Conservation (phyloP, 192 early-diverging fungal genomes). For the Piromyces sp. region DNA sequence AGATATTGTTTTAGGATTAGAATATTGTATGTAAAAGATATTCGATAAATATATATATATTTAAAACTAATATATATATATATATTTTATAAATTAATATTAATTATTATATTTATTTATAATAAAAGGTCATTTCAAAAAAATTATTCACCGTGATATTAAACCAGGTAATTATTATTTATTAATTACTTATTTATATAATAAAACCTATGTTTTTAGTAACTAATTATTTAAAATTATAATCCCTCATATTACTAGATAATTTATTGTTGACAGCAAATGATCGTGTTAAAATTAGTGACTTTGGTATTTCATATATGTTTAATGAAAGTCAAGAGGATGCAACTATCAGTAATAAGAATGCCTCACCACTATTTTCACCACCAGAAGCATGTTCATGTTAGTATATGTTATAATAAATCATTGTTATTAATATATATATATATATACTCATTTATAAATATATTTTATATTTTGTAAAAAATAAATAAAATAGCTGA, state of each 20-base stretch:
- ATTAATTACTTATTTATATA: no score
- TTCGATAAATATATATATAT: not conserved
- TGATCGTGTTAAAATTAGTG: constrained; percentile 25
- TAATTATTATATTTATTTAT: not conserved
- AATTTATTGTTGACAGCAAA: constrained; percentile 17
- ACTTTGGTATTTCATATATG: constrained; percentile 46
- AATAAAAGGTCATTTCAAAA: constrained; percentile 27
- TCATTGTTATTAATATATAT: no score
- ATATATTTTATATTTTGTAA: no score
- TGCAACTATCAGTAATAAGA: constrained; percentile 8
- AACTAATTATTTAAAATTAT: no score
- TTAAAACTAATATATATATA: not conserved
- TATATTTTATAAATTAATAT: not conserved
- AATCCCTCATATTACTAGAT: no score
- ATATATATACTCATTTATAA: no score
- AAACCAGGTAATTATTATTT: constrained; percentile 14
- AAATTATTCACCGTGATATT: constrained; percentile 38
- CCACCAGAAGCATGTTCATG: constrained; percentile 29
- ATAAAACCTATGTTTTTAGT: no score
- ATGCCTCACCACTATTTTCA: constrained; percentile 29
- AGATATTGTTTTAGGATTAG: constrained; percentile 35
- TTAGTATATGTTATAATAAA: no score
- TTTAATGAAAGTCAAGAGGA: constrained; percentile 22
- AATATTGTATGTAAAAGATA: constrained; percentile 41
- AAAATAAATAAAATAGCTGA: not conserved